Evolutionary conservation across 345 rosid species (phyloP).

Genomic region (Adansonia digitata): DNA sequence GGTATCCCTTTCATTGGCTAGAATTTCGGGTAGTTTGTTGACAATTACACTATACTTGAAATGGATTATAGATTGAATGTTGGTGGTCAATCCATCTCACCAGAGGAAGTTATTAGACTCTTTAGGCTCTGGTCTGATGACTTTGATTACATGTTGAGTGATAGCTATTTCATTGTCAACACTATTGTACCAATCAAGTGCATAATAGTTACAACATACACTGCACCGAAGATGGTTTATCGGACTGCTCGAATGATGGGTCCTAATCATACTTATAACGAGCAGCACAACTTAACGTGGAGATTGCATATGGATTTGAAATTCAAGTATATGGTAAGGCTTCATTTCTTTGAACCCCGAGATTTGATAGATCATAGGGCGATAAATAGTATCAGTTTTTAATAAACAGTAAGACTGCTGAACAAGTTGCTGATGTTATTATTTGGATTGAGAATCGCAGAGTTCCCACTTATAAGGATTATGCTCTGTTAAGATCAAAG

Average conservation of each 20-base stretch:
- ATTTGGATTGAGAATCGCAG: slow-evolving; percentile 6
- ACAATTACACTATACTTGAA: background rate
- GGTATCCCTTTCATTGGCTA: background rate
- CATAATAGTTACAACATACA: slow-evolving; percentile 10
- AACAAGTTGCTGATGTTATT: slow-evolving; percentile 31
- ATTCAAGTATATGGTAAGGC: background rate
- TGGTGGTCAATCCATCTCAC: slow-evolving; percentile 12
- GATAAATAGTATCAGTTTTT: slow-evolving; percentile 35
- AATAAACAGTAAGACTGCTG: slow-evolving; percentile 38
- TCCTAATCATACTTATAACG: slow-evolving; percentile 18
- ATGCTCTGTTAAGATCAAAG: slow-evolving; percentile 34
- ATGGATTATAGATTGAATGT: background rate
- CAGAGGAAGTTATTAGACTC: slow-evolving; percentile 44
- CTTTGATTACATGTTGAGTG: slow-evolving; percentile 5
- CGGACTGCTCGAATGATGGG: slow-evolving; percentile 45
- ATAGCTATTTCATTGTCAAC: background rate
- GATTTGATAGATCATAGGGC: slow-evolving; percentile 15
- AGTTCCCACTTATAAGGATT: slow-evolving; percentile 38
- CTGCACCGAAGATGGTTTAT: slow-evolving; percentile 41
- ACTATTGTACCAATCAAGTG: slow-evolving; percentile 14
- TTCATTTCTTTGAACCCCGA: background rate
- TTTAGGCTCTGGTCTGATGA: slow-evolving; percentile 69
- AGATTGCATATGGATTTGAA: slow-evolving; percentile 39
- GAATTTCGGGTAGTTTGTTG: background rate
- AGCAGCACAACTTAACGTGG: slow-evolving; percentile 45